Percentiles rank a stretch among this genome's conserved stretches.
These are phyloP conservation scores for Fusarium sp. DNA, from an alignment of 2,329 filamentous ascomycete species.

Conservation along the genomic window DNA sequence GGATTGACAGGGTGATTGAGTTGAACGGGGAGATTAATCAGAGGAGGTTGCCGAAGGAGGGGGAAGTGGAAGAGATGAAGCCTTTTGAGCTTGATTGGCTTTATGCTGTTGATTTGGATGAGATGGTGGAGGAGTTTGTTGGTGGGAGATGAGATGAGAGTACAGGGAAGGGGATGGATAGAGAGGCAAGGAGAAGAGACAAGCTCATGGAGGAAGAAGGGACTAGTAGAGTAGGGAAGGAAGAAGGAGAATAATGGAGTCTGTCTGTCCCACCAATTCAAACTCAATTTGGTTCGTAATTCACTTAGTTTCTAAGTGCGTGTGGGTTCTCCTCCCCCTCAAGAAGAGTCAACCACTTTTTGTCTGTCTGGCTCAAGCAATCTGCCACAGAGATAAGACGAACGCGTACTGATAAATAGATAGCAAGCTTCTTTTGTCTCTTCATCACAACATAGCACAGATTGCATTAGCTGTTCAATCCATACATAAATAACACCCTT, in stretches of 20 bases:
- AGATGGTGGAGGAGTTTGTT: slow-evolving; percentile 43
- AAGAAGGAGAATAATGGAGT: neutral
- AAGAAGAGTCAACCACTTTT: neutral
- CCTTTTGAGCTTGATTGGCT: slow-evolving; percentile 55
- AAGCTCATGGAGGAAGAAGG: neutral
- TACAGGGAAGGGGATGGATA: neutral
- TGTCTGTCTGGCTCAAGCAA: neutral
- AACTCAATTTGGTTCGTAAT: neutral
- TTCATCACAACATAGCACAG: neutral
- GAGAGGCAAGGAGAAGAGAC: neutral
- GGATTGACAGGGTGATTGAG: slow-evolving; percentile 58
- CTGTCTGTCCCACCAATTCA: neutral
- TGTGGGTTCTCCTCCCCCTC: neutral
- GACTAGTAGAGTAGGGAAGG: neutral
- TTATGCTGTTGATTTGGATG: slow-evolving; percentile 52
- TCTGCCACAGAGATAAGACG: neutral
- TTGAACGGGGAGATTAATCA: slow-evolving; percentile 61
- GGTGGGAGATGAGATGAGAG: neutral
- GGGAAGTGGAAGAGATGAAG: slow-evolving; percentile 35
- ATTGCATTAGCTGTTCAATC: neutral
- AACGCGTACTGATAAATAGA: neutral
- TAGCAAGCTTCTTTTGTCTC: neutral
- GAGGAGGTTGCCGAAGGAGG: slow-evolving; percentile 54
- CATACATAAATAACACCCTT: too few species aligned
- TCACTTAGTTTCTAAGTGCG: neutral